Base-by-base conservation (phyloP, 345 rosid genomes). In the Excoecaria cochinchinensis region DNA sequence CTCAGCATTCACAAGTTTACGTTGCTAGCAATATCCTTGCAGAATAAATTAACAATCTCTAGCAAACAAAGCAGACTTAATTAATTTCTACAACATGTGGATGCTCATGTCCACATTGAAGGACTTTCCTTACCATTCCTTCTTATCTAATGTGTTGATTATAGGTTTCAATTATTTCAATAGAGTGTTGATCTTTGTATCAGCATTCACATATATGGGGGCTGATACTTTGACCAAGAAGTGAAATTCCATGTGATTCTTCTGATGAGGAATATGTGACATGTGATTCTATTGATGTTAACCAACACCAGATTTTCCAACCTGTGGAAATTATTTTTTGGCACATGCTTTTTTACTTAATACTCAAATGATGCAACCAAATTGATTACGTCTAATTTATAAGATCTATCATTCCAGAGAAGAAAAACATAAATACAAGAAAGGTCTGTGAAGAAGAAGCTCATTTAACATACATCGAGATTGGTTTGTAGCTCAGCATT, bases 401-500 rank as follows among this genome's bases (percentile, higher is more conserved):
- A 67, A 44, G 10, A 47, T 56, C 24, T 44, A 56, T 24, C 62
- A 58, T 12, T 24, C 58, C 58, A 22, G 40, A 10, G 47, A 2
- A 53, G 68, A 25, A 58, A 24, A 67, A 55, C 36, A 57, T 13
- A 19, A 69, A 36, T 0, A 60, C 9, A 25, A 39, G 70, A 6
- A 52, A 78, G 58, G 24, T 16, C 31, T 53, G 72, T 21, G 67
- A 74, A 60, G 57, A 79, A 50, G 79, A 65, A 56, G 81, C 68
- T 78, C 71, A 80, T 81, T 77, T 69, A 69, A 66, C 79, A 1
- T 76, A 80, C 82, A 71, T 80, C 82, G 25, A 80, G 76, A 75
- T 80, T 80, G 36, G 82, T 79, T 71, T 75, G 83, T 67, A 79
- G 84, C 77, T 73, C 77, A 48, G 82, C 82, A 50, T 80, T 80